Conservation (phyloP, 176 grass and related monocot species). For the Urochloa ruziziensis region DNA sequence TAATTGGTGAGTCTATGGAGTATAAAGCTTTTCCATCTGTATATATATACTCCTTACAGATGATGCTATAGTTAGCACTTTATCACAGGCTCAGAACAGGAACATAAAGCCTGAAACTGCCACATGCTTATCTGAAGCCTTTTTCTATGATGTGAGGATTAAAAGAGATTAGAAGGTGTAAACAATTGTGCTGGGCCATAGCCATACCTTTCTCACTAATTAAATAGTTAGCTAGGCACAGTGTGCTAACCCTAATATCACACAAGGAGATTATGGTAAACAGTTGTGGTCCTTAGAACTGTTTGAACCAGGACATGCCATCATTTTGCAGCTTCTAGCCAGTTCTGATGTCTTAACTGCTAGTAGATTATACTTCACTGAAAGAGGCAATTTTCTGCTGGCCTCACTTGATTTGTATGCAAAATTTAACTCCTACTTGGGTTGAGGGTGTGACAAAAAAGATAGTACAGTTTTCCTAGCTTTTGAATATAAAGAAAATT, state of each 20-base stretch:
- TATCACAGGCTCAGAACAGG: not conserved
- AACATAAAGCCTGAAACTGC: slow-evolving; percentile 22
- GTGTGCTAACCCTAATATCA: slow-evolving; percentile 4
- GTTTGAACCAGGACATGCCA: not conserved
- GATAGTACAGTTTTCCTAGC: not conserved
- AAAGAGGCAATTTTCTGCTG: not conserved
- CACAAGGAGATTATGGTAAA: not conserved
- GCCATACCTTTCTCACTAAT: slow-evolving; percentile 16
- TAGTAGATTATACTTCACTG: slow-evolving; percentile 13
- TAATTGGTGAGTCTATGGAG: slow-evolving; percentile 6
- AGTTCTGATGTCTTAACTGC: not conserved
- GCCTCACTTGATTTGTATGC: not conserved
- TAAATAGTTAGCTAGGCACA: not conserved
- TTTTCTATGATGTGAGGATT: slow-evolving; percentile 7
- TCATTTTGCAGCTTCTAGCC: not conserved
- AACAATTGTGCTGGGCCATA: slow-evolving; percentile 7
- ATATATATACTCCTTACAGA: not conserved
- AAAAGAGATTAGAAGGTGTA: slow-evolving; percentile 11
- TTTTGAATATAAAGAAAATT: not conserved
- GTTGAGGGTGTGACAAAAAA: not conserved
- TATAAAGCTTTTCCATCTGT: not conserved
- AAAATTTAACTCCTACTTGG: not conserved
- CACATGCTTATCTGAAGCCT: not conserved
- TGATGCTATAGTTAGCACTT: slow-evolving; percentile 18
- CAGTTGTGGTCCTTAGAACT: slow-evolving; percentile 7